Base-by-base conservation (phyloP, 306 rosid species). In the Herpetospermum pedunculosum region DNA sequence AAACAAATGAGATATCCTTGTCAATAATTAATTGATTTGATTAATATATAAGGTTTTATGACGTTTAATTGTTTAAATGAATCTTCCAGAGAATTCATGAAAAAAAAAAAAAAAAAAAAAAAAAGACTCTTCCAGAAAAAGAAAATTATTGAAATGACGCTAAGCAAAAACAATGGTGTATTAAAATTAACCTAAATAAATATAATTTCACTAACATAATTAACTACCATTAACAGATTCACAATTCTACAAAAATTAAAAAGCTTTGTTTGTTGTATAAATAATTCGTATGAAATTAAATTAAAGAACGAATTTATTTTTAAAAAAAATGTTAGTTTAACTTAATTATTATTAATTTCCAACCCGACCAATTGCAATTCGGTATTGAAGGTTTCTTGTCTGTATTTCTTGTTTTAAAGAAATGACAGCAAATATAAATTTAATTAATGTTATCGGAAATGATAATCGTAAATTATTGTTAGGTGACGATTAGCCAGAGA, bases 401-500 rank as follows among this genome's bases (percentile, higher is more conserved):
- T 58, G n/a, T 62, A 62, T 16, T 30, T 60, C 2, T 0, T 60
- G 5, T 6, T 13, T 58, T 28, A 37, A n/a, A 63, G 10, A 64
- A 64, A 34, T 64, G 71, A 64, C 48, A 38, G 71, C 71, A 12
- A 37, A 59, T 18, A 59, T 15, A 30, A 30, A 30, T 2, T 30
- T 2, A 38, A 67, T 55, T 77, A 80, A 65, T 75, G 70, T 19
- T 19, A 76, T 76, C 41, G 47, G 55, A 23, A 58, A 70, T 55
- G 78, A 75, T 38, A 79, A 74, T 86, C 84, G 80, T 88, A 71
- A 76, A 41, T 85, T 78, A 85, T 77, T 76, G 74, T 82, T 65
- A 64, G 89, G 85, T 63, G 81, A 78, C 41, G 68, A 78, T 73
- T 72, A 81, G 87, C 86, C 92, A 85, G 96, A 69, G 10, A 72